These are phyloP conservation scores for Penstemon newberryi DNA, from an alignment of 257 asterid genomes.

Conservation along the genomic window DNA sequence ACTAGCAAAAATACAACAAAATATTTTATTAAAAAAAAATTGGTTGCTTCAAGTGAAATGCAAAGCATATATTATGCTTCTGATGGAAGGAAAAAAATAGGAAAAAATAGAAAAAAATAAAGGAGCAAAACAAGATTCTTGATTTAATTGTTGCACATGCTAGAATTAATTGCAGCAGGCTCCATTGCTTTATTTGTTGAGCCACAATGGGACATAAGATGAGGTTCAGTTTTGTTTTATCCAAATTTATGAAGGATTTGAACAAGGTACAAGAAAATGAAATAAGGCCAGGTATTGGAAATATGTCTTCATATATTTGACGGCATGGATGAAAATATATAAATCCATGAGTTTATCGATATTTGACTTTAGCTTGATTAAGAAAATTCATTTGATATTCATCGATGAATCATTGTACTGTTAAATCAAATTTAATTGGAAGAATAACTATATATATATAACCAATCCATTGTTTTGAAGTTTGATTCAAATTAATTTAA, in stretches of 20 bases:
- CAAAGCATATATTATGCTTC: constrained; percentile 17
- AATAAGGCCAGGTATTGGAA: constrained; percentile 7
- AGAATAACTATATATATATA: too few relatives aligned
- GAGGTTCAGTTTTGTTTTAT: constrained; percentile 49
- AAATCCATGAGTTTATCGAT: too few relatives aligned
- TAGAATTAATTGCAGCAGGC: constrained; percentile 56
- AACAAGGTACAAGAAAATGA: constrained; percentile 23
- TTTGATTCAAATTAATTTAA: too few relatives aligned
- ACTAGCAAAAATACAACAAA: constrained; percentile 27
- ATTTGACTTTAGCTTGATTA: too few relatives aligned
- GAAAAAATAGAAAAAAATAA: background rate
- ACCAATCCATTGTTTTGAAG: too few relatives aligned
- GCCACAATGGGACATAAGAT: constrained; percentile 51
- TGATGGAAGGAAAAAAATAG: constrained; percentile 20
- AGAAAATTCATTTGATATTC: too few relatives aligned
- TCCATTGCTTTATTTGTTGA: constrained; percentile 51
- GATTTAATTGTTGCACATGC: constrained; percentile 62
- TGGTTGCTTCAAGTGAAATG: constrained; percentile 23
- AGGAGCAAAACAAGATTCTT: constrained; percentile 31
- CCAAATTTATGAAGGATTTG: constrained; percentile 28
- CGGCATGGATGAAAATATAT: too few relatives aligned
- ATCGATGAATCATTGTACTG: too few relatives aligned
- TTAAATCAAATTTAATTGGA: too few relatives aligned
- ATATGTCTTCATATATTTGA: constrained; percentile 29
- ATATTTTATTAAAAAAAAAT: constrained; percentile 1